These are phyloP conservation scores for Pseudogymnoascus sp. DNA, from an alignment of 2,329 filamentous ascomycete genomes.

Conservation along the genomic window DNA sequence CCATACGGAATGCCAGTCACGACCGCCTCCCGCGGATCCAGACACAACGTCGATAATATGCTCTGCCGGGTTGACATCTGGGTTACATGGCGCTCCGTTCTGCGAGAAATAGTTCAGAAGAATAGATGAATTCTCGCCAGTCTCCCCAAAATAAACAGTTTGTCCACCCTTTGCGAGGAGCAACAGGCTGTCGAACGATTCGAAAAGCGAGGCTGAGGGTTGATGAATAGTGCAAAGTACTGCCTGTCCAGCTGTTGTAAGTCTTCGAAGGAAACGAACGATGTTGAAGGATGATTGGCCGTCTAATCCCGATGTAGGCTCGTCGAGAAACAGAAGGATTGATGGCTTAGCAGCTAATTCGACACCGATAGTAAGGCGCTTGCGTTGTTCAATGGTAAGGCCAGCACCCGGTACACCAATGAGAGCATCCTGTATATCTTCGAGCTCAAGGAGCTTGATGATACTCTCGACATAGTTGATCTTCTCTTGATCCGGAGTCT, in stretches of 20 bases:
- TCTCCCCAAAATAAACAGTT: slow-evolving; percentile 61
- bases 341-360: slow-evolving; percentile 48
- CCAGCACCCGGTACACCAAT: slow-evolving; percentile 55
- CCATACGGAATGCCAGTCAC: slow-evolving; percentile 66
- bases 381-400: slow-evolving; percentile 53
- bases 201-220: slow-evolving; percentile 44
- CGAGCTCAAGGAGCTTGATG: slow-evolving; percentile 50
- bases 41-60: slow-evolving; percentile 33
- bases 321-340: slow-evolving; percentile 53
- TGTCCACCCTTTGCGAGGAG: slow-evolving; percentile 57
- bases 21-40: slow-evolving; percentile 36
- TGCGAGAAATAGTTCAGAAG: slow-evolving; percentile 55
- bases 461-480: slow-evolving; percentile 81
- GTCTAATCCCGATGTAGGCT: slow-evolving; percentile 56
- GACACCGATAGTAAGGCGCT: slow-evolving; percentile 52
- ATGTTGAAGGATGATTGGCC: slow-evolving; percentile 57
- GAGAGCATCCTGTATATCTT: slow-evolving; percentile 56
- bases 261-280: slow-evolving; percentile 50
- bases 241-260: slow-evolving; percentile 46
- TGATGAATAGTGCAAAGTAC: slow-evolving; percentile 50
- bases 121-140: slow-evolving; percentile 49
- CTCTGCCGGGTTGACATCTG: slow-evolving; percentile 44
- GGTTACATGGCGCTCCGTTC: slow-evolving; percentile 45
- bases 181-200: slow-evolving; percentile 50
- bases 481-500: slow-evolving; percentile 66